Evolutionary conservation across 169 alveolate species (phyloP), one percentile per base, ranked within the genome.

Genomic region (Miamiensis avidus): DNA sequence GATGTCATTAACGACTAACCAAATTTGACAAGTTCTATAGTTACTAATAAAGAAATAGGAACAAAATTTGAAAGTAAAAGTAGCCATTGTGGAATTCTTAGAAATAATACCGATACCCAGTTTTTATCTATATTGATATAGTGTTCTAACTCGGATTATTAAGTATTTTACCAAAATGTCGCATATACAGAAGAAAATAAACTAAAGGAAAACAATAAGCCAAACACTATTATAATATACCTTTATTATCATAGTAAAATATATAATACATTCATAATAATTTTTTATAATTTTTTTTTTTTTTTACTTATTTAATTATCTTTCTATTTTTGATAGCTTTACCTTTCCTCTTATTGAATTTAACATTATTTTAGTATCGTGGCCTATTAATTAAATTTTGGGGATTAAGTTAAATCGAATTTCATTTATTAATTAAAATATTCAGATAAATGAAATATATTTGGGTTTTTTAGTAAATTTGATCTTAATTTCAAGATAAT

Each of bases 1-100:
- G 95, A 94, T 64, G 98, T 96, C 89, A 98, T 94, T 86, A 95
- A 89, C n/a, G 98, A 99, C 93, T 99, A 98, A 76, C 96, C 88
- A 34, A 97, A 94, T 86, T 98, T 95, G 29, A 98, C 99, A 75
- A 98, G 91, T 87, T 98, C 99, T 95, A 99, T 93, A 25, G 99
- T 97, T 64, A 99, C 99, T 34, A 97, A 91, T 69, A 98, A 91
- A 31, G 99, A 96, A 30, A 99, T 99, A 20, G 99, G 99, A 64
- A 99, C 98, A 83, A 98, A 93, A 82, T 97, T 97, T 32, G 97
- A 92, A 86, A 97, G 91, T 27, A 95, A 89, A 65, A 95, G 82
- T 65, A 95, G 88, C 96, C 97, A 94, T 69, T 95, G 91, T 6
- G 98, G 98, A 31, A 92, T 86, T 83, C 91, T 89, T 73, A 82